Evolutionary conservation across 768 basidiomycete species (phyloP), one percentile per base, ranked within the genome.

Genomic region (Suillus brevipes): DNA sequence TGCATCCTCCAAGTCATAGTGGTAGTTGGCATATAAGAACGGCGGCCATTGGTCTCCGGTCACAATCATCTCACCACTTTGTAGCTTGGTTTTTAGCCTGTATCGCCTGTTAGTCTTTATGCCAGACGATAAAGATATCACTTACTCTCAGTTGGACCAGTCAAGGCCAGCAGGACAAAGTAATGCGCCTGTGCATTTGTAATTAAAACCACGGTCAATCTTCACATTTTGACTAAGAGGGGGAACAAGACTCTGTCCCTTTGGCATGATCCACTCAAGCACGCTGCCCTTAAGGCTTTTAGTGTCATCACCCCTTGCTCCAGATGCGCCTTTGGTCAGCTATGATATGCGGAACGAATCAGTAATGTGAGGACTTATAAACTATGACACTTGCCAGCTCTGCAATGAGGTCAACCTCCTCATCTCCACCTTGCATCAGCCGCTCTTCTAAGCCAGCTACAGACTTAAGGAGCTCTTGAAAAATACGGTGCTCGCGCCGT

Each of bases 261-360:
- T 1, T 3, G 68, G 70, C 7, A 65, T 70, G 6, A 76, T 73
- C 73, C 42, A 74, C 50, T 73, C 68, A 6, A 73, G 38, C 31
- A 73, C 53, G 4, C 67, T 62, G 6, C 66, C 60, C 61, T 74
- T 75, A 65, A 55, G 66, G 40, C 28, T 58, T 67, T 65, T 43
- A 13, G 67, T 67, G 28, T 67, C 40, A 34, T 67, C 65, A 20
- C 61, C 60, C 18, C 71, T 52, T 3, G 74, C 70, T 14, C 70
- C 60, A 38, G 65, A 65, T 6, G 67, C 52, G 10, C 75, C 71
- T 64, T 74, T 76, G 37, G 71, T 70, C 20, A 75, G 58, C 75
- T 76, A n/a, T 20, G 9, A 20, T 8, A 20, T 43, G 42, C 20
- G 4, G 9, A 9, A 45, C 8, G 8, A 8, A 20, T 43, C 1